Evolutionary conservation across 176 grass and related monocot species (phyloP), one percentile per base, ranked within the genome.

Genomic region (Zoysia japonica): DNA sequence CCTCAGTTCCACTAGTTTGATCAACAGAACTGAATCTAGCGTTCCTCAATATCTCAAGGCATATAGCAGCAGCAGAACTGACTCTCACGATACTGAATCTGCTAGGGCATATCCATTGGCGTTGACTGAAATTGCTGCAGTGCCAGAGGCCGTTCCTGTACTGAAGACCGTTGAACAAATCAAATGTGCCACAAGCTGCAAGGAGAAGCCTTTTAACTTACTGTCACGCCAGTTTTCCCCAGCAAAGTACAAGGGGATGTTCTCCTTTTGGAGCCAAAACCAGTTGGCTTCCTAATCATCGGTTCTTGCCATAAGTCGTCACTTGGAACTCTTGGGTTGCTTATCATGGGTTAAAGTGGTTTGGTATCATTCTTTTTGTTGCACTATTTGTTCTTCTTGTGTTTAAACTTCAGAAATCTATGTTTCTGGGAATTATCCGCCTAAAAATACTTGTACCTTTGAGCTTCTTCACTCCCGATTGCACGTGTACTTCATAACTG

Each of bases 161-260:
- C 52, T 64, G 11, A 89, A 82, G 72, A 54, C 72, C 36, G 36
- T 82, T 47, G 87, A 86, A 36, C 78, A 71, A 38, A 62, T 82
- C 51, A 89, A 86, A 61, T 76, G 61, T 36, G 66, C 45, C 69
- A 66, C 61, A 16, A 69, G 78, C 68, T 82, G 78, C 78, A 86
- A 89, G 74, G 87, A 89, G 61, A 80, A 81, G 11, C 87, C 87
- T 7, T 73, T 89, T 15, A 61, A 60, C 78, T 59, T 81, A 61
- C 74, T 82, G 13, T 86, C 87, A 2, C 87, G 74, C 19, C 87
- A 86, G 49, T 71, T 81, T 46, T 75, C 80, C 44, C 46, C 87
- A n/a, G 67, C 83, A 5, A 85, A 65, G 61, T 89, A 89, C 61
- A 89, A 86, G 61, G 87, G 83, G 15, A 85, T 89, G 83, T 89